phyloP scores from a whole-genome alignment of 352 stramenopile species.

The Pythium phragmitis region DNA sequence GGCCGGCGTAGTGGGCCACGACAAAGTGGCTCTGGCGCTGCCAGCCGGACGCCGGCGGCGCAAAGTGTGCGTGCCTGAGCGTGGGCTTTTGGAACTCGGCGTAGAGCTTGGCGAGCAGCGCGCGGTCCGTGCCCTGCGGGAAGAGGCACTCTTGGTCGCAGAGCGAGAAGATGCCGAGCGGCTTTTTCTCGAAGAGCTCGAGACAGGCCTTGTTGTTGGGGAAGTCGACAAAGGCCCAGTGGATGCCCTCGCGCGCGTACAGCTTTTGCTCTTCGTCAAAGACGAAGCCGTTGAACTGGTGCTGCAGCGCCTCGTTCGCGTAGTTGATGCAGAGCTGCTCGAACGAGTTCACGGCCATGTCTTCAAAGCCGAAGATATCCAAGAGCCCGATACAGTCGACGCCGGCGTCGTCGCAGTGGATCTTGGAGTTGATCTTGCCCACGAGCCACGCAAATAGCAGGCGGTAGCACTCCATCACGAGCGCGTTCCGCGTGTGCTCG shows the following conservation, averaged over 20 bases:
- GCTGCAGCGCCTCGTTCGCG: constrained; percentile 84
- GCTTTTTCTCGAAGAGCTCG: constrained; percentile 75
- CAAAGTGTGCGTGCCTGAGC: constrained; percentile 48
- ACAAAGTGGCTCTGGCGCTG: constrained; percentile 75
- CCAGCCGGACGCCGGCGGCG: constrained; percentile 35
- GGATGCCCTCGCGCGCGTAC: constrained; percentile 76
- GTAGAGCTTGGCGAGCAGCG: constrained; percentile 78
- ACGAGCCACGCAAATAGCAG: constrained; percentile 95
- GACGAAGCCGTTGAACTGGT: constrained; percentile 90
- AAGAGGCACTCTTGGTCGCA: constrained; percentile 84
- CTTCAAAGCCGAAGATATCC: constrained; percentile 90
- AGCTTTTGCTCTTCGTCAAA: constrained; percentile 90
- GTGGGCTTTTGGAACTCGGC: constrained; percentile 53
- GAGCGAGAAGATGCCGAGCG: constrained; percentile 81
- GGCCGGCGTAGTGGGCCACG: constrained; percentile 84
- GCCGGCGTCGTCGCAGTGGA: constrained; percentile 25
- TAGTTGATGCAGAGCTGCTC: constrained; percentile 93
- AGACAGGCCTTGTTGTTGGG: constrained; percentile 79
- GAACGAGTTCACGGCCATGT: constrained; percentile 84
- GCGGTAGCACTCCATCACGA: constrained; percentile 93
- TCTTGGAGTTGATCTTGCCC: constrained; percentile 85
- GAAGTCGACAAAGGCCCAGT: constrained; percentile 74
- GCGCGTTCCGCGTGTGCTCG: constrained; percentile 80
- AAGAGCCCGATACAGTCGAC: constrained; percentile 76
- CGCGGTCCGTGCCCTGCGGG: constrained; percentile 66